Conservation (phyloP, 2,329 filamentous ascomycete species). For the Escovopsis sp. region DNA sequence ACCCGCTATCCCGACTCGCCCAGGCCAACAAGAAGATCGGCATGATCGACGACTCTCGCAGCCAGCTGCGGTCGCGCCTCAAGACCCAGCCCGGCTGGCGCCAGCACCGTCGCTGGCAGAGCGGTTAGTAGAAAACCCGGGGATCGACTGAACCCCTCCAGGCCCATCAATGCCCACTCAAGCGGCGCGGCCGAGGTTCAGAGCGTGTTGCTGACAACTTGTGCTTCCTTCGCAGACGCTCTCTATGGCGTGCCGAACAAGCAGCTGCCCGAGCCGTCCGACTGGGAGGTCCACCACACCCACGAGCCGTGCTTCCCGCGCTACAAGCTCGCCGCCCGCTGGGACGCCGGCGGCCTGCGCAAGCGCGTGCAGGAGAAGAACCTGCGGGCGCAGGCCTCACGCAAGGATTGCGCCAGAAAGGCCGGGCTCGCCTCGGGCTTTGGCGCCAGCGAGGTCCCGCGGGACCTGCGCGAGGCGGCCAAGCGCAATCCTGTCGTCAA, state of each 20-base stretch:
- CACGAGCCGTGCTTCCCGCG: slow-evolving; percentile 66
- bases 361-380: slow-evolving; percentile 35
- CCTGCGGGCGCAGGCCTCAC: slow-evolving; percentile 24
- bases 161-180: background rate
- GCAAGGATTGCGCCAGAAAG: slow-evolving; percentile 31
- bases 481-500: slow-evolving; percentile 71
- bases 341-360: slow-evolving; percentile 45
- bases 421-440: slow-evolving; percentile 26
- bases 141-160: background rate
- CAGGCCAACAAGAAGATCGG: too few species aligned
- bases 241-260: slow-evolving; percentile 76
- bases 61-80: too few species aligned
- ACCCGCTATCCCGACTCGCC: too few species aligned
- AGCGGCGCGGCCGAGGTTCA: background rate
- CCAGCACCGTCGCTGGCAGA: slow-evolving; percentile 84
- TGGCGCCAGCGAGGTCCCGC: slow-evolving; percentile 49
- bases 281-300: slow-evolving; percentile 74
- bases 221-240: slow-evolving; percentile 43
- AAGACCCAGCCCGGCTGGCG: slow-evolving; percentile 87
- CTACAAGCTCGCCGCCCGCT: slow-evolving; percentile 77
- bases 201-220: too few species aligned
- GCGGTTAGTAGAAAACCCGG: slow-evolving; percentile 41
- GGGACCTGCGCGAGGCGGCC: slow-evolving; percentile 63
- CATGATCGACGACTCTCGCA: too few species aligned
- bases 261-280: slow-evolving; percentile 63